Conservation (phyloP, 495 filamentous ascomycete genomes). For the Aspergillus conjunctus region DNA sequence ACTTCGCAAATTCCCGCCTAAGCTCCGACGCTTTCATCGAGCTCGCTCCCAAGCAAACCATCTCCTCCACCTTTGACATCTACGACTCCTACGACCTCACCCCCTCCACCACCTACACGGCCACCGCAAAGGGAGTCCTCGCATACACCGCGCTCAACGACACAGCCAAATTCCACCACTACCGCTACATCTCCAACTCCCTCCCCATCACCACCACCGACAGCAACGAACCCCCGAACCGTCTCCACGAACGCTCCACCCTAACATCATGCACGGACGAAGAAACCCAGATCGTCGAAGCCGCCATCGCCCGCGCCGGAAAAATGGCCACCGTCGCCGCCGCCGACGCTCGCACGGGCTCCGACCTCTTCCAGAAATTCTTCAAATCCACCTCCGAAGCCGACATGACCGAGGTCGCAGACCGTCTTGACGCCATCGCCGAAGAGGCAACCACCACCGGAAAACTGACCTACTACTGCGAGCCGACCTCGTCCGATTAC, state of each 20-base stretch:
- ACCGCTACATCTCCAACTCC: constrained; percentile 19
- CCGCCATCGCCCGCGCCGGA: constrained; percentile 18
- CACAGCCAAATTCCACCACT: constrained; percentile 11
- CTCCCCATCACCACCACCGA: constrained; percentile 18
- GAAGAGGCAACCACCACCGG: constrained; percentile 21
- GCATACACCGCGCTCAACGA: constrained; percentile 18
- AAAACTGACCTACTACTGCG: constrained; percentile 24
- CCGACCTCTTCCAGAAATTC: constrained; percentile 22
- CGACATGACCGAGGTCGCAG: constrained; percentile 18
- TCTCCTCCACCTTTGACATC: constrained; percentile 22
- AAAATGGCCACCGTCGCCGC: constrained; percentile 24
- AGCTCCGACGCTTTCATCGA: constrained; percentile 20
- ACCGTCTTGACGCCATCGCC: constrained; percentile 24
- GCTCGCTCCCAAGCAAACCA: constrained; percentile 21
- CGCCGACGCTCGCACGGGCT: constrained; percentile 20
- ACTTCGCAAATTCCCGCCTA: constrained; percentile 21
- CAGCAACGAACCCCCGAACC: background rate
- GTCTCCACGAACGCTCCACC: constrained; percentile 14
- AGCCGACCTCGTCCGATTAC: constrained; percentile 16
- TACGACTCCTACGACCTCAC: constrained; percentile 20
- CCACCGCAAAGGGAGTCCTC: constrained; percentile 16
- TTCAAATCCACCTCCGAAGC: constrained; percentile 20
- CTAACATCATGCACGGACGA: constrained; percentile 18
- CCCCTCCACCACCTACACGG: constrained; percentile 15
- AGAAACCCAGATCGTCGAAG: constrained; percentile 16